phyloP scores from a whole-genome alignment of 2,329 filamentous ascomycete species.

The Hypoxylon sp. region DNA sequence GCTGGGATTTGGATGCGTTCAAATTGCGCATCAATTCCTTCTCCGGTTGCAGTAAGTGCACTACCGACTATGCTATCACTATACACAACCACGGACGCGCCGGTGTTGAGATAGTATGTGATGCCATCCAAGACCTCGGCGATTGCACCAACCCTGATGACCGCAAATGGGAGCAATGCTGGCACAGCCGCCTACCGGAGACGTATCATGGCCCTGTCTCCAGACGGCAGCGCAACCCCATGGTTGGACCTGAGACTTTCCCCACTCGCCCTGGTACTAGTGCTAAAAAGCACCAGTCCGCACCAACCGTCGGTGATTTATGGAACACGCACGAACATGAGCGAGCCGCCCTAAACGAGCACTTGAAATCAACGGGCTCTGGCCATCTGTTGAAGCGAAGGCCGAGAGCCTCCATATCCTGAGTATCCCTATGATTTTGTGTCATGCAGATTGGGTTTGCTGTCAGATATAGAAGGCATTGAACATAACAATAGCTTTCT shows the following conservation, averaged over 20 bases:
- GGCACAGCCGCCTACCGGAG: neutral
- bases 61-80: slow-evolving; percentile 21
- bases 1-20: slow-evolving; percentile 7
- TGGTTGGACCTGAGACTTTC: slow-evolving; percentile 13
- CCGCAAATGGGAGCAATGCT: slow-evolving; percentile 23
- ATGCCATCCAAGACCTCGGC: slow-evolving; percentile 32
- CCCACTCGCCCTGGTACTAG: slow-evolving; percentile 25
- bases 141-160: neutral
- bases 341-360: neutral
- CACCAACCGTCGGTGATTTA: slow-evolving; percentile 17
- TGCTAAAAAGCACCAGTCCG: slow-evolving; percentile 17
- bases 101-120: slow-evolving; percentile 33
- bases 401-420: neutral
- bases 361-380: no score
- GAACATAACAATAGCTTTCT: neutral
- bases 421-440: neutral
- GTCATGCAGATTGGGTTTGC: neutral
- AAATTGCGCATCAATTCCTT: neutral
- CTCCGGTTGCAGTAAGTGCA: slow-evolving; percentile 16
- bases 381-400: no score
- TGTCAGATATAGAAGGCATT: neutral
- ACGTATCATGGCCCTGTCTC: neutral
- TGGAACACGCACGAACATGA: slow-evolving; percentile 24
- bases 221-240: neutral
- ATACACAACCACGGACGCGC: slow-evolving; percentile 34